These are phyloP conservation scores for Macrolepiota fuliginosa DNA, from an alignment of 768 basidiomycete genomes.

Conservation along the genomic window DNA sequence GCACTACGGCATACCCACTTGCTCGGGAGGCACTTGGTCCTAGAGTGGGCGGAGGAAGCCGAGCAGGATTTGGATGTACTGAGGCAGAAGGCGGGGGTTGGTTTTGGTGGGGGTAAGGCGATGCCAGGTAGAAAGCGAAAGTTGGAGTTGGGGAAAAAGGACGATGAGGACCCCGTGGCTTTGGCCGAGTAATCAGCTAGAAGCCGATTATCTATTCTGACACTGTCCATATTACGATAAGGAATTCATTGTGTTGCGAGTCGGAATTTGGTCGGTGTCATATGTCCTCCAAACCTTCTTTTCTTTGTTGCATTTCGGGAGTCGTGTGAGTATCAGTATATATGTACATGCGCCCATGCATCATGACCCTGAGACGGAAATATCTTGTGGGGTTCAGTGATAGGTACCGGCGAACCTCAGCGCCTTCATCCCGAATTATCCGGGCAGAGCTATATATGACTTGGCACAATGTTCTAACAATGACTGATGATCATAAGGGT, in stretches of 20 bases:
- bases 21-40: slow-evolving; percentile 89
- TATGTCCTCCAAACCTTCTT: not conserved
- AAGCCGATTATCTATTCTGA: not conserved
- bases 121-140: slow-evolving; percentile 79
- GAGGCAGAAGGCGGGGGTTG: slow-evolving; percentile 77
- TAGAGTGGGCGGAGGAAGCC: slow-evolving; percentile 90
- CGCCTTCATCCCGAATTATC: no score
- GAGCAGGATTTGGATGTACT: slow-evolving; percentile 76
- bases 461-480: no score
- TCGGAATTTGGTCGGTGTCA: not conserved
- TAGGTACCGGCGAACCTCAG: no score
- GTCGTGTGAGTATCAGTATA: no score
- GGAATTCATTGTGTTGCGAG: not conserved
- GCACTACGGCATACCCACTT: slow-evolving; percentile 93
- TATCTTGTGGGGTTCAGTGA: no score
- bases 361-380: no score
- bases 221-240: not conserved
- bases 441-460: no score
- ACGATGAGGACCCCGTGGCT: slow-evolving; percentile 31
- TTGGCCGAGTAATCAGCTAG: slow-evolving; percentile 22
- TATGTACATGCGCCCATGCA: no score
- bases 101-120: slow-evolving; percentile 64
- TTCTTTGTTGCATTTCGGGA: no score
- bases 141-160: slow-evolving; percentile 48
- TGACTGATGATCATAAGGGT: no score